Conservation (phyloP, 371 early-diverging fungal genomes). For the Mortierella sp. region DNA sequence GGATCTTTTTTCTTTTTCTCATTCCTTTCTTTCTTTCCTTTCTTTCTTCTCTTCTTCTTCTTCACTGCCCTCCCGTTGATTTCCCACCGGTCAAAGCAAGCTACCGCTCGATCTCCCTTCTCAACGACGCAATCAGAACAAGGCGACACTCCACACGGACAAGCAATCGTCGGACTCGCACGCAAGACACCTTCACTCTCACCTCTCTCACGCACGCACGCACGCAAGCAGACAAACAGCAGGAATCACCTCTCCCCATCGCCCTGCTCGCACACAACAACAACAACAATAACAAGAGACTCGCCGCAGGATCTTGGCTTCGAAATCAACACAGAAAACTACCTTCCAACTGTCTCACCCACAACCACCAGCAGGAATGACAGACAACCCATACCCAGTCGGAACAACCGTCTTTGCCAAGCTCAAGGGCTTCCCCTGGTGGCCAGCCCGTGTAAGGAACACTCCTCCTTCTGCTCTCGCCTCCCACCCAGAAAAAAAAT, state of each 20-base stretch:
- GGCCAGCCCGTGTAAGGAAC: slow-evolving; percentile 80
- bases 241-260: slow-evolving; percentile 3
- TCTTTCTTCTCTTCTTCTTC: neutral
- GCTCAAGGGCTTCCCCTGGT: slow-evolving; percentile 84
- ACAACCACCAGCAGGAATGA: slow-evolving; percentile 26
- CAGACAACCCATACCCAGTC: slow-evolving; percentile 63
- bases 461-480: neutral
- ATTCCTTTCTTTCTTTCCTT: neutral
- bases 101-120: slow-evolving; percentile 15
- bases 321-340: neutral
- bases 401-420: slow-evolving; percentile 80
- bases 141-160: neutral
- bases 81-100: slow-evolving; percentile 20
- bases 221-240: neutral
- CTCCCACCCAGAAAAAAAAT: neutral
- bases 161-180: neutral
- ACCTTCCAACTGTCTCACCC: neutral
- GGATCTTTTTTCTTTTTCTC: slow-evolving; percentile 3
- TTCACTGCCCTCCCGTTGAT: slow-evolving; percentile 8
- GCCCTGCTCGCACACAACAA: neutral
- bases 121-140: slow-evolving; percentile 4
- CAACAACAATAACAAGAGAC: neutral
- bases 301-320: neutral
- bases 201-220: neutral
- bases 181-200: slow-evolving; percentile 7